A percentile compares a stretch with the other conserved stretches of the same genome.
These are phyloP conservation scores for Teratosphaeria destructans DNA, from an alignment of 2,329 filamentous ascomycete species.

Conservation along the genomic window DNA sequence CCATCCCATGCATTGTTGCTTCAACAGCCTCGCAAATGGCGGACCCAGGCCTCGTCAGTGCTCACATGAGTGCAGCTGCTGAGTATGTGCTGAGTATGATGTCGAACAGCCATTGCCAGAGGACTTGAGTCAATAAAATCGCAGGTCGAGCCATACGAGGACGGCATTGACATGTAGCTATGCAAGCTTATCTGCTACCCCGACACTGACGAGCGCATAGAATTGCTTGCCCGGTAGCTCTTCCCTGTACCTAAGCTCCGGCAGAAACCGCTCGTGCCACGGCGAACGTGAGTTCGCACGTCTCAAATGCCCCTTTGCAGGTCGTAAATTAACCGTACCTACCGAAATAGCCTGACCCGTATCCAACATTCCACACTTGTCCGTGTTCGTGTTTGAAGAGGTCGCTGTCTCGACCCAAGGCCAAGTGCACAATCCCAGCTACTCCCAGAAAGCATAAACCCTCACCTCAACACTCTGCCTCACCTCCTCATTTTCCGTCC, in stretches of 20 bases:
- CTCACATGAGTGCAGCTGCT: neutral
- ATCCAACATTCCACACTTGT: too few relatives aligned
- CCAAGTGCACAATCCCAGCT: neutral
- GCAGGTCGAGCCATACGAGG: too few relatives aligned
- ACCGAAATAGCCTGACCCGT: too few relatives aligned
- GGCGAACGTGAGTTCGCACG: neutral
- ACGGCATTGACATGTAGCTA: too few relatives aligned
- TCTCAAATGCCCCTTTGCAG: too few relatives aligned
- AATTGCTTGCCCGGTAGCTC: neutral
- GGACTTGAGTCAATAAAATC: neutral
- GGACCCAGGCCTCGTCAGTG: neutral
- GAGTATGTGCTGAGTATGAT: neutral
- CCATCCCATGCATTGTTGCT: neutral
- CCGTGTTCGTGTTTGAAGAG: too few relatives aligned
- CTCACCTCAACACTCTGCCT: constrained; percentile 4
- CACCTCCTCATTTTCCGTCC: constrained; percentile 1
- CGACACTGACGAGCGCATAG: neutral
- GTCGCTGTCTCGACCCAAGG: neutral
- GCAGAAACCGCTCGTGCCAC: neutral
- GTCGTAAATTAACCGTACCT: too few relatives aligned
- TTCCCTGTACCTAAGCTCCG: neutral
- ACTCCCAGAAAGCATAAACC: constrained; percentile 2
- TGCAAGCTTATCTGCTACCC: neutral
- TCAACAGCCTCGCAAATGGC: neutral
- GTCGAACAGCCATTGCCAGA: neutral